Evolutionary conservation across 129 eudicot genomes (phyloP).

Genomic region (Calendula officinalis): DNA sequence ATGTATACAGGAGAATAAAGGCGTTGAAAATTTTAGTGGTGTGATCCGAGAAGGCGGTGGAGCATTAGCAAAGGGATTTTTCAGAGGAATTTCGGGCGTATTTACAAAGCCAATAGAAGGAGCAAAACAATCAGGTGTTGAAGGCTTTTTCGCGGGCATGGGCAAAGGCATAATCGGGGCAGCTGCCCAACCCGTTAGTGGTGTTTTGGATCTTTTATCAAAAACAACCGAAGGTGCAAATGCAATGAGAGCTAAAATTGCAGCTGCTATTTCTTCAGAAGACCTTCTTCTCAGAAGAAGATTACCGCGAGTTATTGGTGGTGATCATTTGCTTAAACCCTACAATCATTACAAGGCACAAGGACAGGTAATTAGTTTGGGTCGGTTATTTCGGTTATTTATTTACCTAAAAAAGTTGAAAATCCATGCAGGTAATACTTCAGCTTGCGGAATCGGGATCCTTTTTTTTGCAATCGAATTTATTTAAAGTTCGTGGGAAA

Average conservation of each 20-base stretch:
- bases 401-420: neutral
- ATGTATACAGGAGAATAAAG: slow-evolving; percentile 77
- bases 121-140: slow-evolving; percentile 96
- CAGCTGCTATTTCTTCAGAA: slow-evolving; percentile 92
- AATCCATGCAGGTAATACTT: slow-evolving; percentile 60
- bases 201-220: slow-evolving; percentile 90
- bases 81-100: slow-evolving; percentile 93
- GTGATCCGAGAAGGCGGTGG: slow-evolving; percentile 98
- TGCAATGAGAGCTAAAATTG: slow-evolving; percentile 96
- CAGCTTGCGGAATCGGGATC: slow-evolving; percentile 98
- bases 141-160: slow-evolving; percentile 98
- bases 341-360: slow-evolving; percentile 81
- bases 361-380: slow-evolving; percentile 50
- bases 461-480: slow-evolving; percentile 79
- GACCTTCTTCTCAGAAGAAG: slow-evolving; percentile 94
- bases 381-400: too few relatives aligned
- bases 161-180: slow-evolving; percentile 99
- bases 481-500: slow-evolving; percentile 96
- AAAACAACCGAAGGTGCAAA: slow-evolving; percentile 99
- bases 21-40: slow-evolving; percentile 92
- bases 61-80: slow-evolving; percentile 90
- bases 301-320: slow-evolving; percentile 90
- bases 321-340: slow-evolving; percentile 91
- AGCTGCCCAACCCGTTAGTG: slow-evolving; percentile 99
- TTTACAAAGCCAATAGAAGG: slow-evolving; percentile 98